phyloP scores from a whole-genome alignment of 306 rosid genomes.

The Sicyos baderoa region DNA sequence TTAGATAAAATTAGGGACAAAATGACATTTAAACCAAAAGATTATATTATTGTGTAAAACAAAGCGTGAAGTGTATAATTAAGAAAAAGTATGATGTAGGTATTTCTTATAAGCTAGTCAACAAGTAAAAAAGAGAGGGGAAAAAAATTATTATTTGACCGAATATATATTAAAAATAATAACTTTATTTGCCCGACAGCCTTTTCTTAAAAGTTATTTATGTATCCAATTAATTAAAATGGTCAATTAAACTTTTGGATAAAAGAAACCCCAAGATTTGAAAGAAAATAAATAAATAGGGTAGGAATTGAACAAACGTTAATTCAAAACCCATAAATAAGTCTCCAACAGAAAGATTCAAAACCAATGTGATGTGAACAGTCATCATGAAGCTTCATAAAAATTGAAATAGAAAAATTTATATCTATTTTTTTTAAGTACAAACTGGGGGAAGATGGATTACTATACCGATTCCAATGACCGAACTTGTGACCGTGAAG shows the following conservation, averaged over 20 bases:
- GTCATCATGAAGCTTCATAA: too few species aligned
- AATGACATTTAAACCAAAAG: too few species aligned
- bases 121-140: background rate
- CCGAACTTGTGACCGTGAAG: too few species aligned
- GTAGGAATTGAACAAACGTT: background rate
- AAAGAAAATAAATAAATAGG: background rate
- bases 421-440: too few species aligned
- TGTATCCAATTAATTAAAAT: background rate
- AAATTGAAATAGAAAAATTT: too few species aligned
- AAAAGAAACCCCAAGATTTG: background rate
- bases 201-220: background rate
- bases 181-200: slow-evolving; percentile 4
- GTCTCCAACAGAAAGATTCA: too few species aligned
- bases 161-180: background rate
- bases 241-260: background rate
- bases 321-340: background rate
- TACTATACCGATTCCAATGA: too few species aligned
- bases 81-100: background rate
- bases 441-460: too few species aligned
- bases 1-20: background rate
- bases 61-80: background rate
- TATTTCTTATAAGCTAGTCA: background rate
- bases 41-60: too few species aligned
- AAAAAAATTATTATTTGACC: background rate
- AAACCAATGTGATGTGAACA: too few species aligned